Percentiles rank a stretch among this genome's conserved stretches.
These are phyloP conservation scores for Coniochaeta ligniaria DNA, from an alignment of 2,329 filamentous ascomycete genomes.

Conservation along the genomic window DNA sequence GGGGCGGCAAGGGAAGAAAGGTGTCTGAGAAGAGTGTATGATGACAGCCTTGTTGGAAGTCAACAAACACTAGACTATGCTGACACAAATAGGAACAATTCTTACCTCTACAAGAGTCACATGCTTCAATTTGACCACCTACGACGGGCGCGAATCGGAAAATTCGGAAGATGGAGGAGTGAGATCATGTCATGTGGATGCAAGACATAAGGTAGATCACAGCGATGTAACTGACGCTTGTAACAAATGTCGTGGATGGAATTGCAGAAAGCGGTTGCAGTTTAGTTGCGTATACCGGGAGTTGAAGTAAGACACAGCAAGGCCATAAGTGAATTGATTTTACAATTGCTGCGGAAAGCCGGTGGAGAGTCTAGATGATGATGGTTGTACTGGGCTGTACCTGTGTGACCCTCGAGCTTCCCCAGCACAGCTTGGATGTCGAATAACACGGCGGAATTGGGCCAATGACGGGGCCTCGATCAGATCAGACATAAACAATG, in stretches of 20 bases:
- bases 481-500: constrained; percentile 1
- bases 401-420: too few species aligned
- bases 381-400: too few species aligned
- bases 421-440: neutral
- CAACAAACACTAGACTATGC: neutral
- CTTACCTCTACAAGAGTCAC: neutral
- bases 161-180: neutral
- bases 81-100: neutral
- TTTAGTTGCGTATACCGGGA: too few species aligned
- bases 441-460: neutral
- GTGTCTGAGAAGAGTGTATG: too few species aligned
- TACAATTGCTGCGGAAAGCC: too few species aligned
- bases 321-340: too few species aligned
- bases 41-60: neutral
- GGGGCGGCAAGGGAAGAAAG: too few species aligned
- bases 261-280: too few species aligned
- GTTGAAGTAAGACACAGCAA: too few species aligned
- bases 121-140: neutral
- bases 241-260: neutral
- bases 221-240: neutral
- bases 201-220: neutral
- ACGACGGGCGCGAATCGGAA: neutral
- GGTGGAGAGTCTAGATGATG: too few species aligned
- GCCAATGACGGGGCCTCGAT: neutral
- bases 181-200: neutral